Conservation (phyloP, 2,329 filamentous ascomycete species). For the Berkeleyomyces rouxiae region DNA sequence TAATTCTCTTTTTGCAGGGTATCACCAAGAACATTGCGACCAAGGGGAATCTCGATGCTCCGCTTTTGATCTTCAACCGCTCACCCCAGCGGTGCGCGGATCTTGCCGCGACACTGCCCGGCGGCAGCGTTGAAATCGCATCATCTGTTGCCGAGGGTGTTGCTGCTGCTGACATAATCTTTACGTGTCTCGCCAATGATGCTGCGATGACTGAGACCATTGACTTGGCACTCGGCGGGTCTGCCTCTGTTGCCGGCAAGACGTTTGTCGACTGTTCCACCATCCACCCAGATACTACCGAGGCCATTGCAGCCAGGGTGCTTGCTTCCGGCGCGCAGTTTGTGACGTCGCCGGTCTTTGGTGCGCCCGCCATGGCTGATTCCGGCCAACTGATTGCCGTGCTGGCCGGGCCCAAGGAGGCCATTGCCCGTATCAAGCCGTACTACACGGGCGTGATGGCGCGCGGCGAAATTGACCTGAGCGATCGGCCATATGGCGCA, state of each 20-base stretch:
- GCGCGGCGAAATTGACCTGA: conserved; percentile 52
- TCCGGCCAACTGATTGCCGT: conserved; percentile 56
- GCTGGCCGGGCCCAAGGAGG: conserved; percentile 44
- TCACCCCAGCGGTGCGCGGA: conserved; percentile 49
- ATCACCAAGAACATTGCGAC: conserved; percentile 73
- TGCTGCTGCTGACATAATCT: conserved; percentile 56
- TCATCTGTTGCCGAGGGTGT: conserved; percentile 50
- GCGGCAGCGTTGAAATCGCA: conserved; percentile 46
- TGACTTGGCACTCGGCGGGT: conserved; percentile 33
- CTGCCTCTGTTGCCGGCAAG: conserved; percentile 45
- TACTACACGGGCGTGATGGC: conserved; percentile 60
- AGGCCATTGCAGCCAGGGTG: conserved; percentile 43
- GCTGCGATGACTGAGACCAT: conserved; percentile 50
- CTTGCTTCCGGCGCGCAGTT: conserved; percentile 50
- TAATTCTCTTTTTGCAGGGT: conserved; percentile 32
- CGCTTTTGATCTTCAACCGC: conserved; percentile 68
- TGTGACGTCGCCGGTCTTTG: conserved; percentile 55
- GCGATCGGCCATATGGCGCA: conserved; percentile 48
- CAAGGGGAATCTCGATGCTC: conserved; percentile 55
- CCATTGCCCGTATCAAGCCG: conserved; percentile 47
- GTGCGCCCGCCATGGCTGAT: conserved; percentile 54
- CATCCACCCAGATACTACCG: conserved; percentile 66
- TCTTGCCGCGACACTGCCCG: conserved; percentile 41
- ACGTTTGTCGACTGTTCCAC: conserved; percentile 79
- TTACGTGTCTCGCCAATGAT: conserved; percentile 69